phyloP scores from a whole-genome alignment of 2,329 filamentous ascomycete species.

The Penicillium sp. region DNA sequence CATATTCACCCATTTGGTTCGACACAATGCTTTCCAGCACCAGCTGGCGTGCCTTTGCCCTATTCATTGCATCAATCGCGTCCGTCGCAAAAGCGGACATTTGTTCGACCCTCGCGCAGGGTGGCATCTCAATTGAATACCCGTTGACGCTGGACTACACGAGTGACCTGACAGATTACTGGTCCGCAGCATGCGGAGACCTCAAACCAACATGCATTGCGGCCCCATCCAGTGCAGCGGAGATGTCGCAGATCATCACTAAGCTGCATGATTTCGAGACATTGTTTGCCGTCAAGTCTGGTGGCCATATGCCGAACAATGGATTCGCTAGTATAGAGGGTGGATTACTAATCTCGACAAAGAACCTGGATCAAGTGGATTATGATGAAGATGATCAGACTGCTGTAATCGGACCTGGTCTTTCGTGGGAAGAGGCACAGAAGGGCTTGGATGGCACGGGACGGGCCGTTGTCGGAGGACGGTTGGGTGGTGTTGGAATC shows the following conservation, averaged over 20 bases:
- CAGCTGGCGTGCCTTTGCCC: constrained; percentile 20
- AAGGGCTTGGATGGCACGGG: constrained; percentile 32
- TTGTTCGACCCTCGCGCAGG: constrained; percentile 39
- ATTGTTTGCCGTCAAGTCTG: constrained; percentile 57
- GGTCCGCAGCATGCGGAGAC: constrained; percentile 47
- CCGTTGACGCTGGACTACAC: constrained; percentile 37
- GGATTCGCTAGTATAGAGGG: constrained; percentile 48
- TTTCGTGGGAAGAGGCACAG: constrained; percentile 37
- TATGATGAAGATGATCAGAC: constrained; percentile 39
- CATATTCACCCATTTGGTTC: no score
- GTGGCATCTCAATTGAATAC: constrained; percentile 36
- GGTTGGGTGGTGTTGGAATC: constrained; percentile 51
- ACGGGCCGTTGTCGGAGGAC: constrained; percentile 44
- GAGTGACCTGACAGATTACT: constrained; percentile 45
- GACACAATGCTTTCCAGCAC: constrained; percentile 15
- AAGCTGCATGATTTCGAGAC: constrained; percentile 50
- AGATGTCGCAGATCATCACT: constrained; percentile 56
- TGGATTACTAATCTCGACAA: constrained; percentile 47
- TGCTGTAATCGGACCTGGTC: constrained; percentile 40
- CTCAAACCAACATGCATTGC: constrained; percentile 50
- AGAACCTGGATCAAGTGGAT: constrained; percentile 43
- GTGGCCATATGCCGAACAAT: constrained; percentile 50
- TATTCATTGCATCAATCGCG: constrained; percentile 20
- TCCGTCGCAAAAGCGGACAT: constrained; percentile 33
- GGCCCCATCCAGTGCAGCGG: constrained; percentile 49